Evolutionary conservation across 352 stramenopile genomes (phyloP).

Genomic region (Phytopythium ostracodes): DNA sequence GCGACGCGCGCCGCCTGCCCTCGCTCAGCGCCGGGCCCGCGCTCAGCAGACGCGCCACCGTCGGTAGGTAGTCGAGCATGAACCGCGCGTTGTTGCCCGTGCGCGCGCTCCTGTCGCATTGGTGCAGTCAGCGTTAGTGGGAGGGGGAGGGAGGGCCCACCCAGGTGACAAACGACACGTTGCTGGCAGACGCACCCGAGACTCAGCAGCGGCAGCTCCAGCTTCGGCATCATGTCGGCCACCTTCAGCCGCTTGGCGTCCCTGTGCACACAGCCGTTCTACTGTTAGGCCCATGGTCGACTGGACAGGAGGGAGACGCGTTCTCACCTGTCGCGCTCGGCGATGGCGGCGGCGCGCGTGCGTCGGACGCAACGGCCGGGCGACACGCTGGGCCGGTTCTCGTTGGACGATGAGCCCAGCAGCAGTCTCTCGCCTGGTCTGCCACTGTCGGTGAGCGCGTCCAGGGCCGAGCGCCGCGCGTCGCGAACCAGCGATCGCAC

Average conservation of each 20-base stretch:
- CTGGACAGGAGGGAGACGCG: no score
- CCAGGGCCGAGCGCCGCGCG: neutral
- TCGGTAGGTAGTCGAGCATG: conserved; percentile 65
- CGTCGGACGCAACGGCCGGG: conserved; percentile 5
- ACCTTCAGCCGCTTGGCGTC: conserved; percentile 1
- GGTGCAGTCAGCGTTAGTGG: conserved; percentile 5
- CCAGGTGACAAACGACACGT: neutral
- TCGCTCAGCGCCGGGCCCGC: conserved; percentile 47
- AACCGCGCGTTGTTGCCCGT: conserved; percentile 35
- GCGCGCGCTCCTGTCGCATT: conserved; percentile 18
- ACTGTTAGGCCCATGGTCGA: no score
- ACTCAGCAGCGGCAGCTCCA: conserved; percentile 35
- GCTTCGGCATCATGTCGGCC: conserved; percentile 38
- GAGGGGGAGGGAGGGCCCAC: conserved; percentile 5
- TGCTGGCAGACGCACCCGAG: conserved; percentile 30
- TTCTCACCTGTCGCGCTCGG: conserved; percentile 5
- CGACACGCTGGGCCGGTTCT: neutral
- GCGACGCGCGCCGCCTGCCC: conserved; percentile 49
- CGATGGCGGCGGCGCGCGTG: conserved; percentile 3
- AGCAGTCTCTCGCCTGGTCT: neutral
- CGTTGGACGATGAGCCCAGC: neutral
- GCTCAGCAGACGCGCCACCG: conserved; percentile 49
- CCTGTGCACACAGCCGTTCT: conserved; percentile 1
- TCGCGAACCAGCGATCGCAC: neutral
- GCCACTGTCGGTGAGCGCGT: conserved; percentile 2